Evolutionary conservation across 2,329 filamentous ascomycete genomes (phyloP).

Genomic region (Curvularia sp.): DNA sequence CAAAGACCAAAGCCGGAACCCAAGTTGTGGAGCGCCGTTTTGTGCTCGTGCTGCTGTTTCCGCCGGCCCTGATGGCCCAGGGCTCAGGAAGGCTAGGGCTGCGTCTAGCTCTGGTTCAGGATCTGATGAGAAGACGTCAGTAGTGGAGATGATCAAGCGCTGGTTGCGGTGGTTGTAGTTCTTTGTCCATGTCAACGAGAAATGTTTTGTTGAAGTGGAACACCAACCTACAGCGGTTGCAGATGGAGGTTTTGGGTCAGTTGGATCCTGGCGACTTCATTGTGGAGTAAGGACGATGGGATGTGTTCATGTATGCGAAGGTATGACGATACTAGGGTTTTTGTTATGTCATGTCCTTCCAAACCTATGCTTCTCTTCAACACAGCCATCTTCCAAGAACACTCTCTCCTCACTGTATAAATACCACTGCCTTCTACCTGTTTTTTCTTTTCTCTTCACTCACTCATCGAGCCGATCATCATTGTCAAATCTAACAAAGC

Average conservation of each 20-base stretch:
- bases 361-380: not conserved
- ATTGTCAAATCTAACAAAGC: not conserved
- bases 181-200: not conserved
- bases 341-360: not conserved
- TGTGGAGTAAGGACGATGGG: not conserved
- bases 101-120: not conserved
- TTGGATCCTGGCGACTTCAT: too few species aligned
- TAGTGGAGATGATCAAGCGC: not conserved
- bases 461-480: not conserved
- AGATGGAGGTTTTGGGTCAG: too few species aligned
- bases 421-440: not conserved
- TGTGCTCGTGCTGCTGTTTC: constrained; percentile 1
- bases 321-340: not conserved
- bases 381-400: not conserved
- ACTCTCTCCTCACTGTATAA: not conserved
- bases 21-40: constrained; percentile 15
- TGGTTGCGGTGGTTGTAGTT: not conserved
- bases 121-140: not conserved
- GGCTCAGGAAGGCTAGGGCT: not conserved
- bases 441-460: not conserved
- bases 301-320: not conserved
- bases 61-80: not conserved
- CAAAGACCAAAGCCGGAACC: not conserved
- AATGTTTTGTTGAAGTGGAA: not conserved
- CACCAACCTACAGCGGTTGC: not conserved